Percentiles rank a stretch among this genome's conserved stretches.
These are phyloP conservation scores for Heterobasidion parviporum DNA, from an alignment of 1,284 basidiomycete genomes.

Conservation along the genomic window DNA sequence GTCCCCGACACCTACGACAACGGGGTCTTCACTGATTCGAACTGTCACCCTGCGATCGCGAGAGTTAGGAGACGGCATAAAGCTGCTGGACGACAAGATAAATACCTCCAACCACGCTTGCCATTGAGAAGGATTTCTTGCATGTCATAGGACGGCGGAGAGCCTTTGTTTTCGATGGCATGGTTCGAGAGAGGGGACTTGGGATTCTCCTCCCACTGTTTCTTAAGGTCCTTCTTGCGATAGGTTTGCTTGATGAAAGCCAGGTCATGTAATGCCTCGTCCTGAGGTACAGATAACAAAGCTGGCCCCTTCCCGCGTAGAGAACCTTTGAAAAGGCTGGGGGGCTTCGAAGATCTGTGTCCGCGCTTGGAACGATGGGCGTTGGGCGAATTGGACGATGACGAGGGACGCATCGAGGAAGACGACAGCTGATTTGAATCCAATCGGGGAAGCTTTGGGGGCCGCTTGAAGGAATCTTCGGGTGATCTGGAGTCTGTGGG, in stretches of 20 bases:
- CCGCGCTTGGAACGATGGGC: neutral
- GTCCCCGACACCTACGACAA: conserved; percentile 56
- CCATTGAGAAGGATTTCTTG: conserved; percentile 10
- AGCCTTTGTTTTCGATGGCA: conserved; percentile 3
- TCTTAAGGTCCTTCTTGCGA: conserved; percentile 21
- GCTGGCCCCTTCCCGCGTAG: neutral
- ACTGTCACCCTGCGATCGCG: conserved; percentile 35
- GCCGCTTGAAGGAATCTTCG: neutral
- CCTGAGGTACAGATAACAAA: conserved; percentile 11
- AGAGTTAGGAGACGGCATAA: neutral
- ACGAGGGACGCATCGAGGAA: neutral
- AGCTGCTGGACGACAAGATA: neutral
- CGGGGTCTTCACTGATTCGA: conserved; percentile 29
- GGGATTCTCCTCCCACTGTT: conserved; percentile 28
- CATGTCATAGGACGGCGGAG: conserved; percentile 13
- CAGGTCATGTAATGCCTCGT: conserved; percentile 17
- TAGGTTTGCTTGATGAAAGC: conserved; percentile 20
- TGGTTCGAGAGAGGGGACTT: conserved; percentile 39
- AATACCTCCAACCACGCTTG: conserved; percentile 12
- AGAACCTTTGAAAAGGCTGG: neutral
- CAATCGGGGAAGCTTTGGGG: neutral
- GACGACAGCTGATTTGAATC: neutral
- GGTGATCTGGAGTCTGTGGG: neutral
- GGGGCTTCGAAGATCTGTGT: neutral
- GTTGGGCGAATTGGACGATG: neutral